phyloP scores from a whole-genome alignment of 1,284 basidiomycete species.

The Ganoderma lucidum region DNA sequence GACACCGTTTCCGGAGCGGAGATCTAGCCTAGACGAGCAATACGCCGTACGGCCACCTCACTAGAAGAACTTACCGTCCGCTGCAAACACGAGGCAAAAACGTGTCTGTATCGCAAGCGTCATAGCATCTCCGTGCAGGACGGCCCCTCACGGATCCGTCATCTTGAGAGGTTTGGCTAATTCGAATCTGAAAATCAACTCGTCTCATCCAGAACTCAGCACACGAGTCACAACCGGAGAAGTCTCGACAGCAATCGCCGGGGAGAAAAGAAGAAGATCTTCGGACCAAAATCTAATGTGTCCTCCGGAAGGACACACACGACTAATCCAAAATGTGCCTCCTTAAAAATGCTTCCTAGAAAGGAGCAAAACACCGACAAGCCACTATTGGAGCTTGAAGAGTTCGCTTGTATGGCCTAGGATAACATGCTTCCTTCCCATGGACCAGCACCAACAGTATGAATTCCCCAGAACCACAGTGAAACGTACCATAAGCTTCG shows the following conservation, averaged over 20 bases:
- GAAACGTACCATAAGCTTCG: too few species aligned
- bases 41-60: conserved; percentile 2
- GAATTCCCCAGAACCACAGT: background rate
- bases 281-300: background rate
- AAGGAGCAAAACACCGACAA: background rate
- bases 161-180: background rate
- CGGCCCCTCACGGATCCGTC: background rate
- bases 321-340: background rate
- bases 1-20: background rate
- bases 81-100: conserved; percentile 23
- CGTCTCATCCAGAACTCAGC: background rate
- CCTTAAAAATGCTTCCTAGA: background rate
- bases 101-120: conserved; percentile 12
- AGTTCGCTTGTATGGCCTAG: background rate
- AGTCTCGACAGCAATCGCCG: background rate
- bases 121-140: conserved; percentile 5
- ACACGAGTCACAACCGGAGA: background rate
- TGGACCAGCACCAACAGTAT: background rate
- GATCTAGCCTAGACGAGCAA: conserved; percentile 2
- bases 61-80: conserved; percentile 19
- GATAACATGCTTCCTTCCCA: background rate
- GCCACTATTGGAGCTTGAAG: background rate
- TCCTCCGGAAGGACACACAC: background rate
- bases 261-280: background rate
- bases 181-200: background rate